Evolutionary conservation across 352 stramenopile genomes (phyloP).

Genomic region (Phytophthora boehmeriae): DNA sequence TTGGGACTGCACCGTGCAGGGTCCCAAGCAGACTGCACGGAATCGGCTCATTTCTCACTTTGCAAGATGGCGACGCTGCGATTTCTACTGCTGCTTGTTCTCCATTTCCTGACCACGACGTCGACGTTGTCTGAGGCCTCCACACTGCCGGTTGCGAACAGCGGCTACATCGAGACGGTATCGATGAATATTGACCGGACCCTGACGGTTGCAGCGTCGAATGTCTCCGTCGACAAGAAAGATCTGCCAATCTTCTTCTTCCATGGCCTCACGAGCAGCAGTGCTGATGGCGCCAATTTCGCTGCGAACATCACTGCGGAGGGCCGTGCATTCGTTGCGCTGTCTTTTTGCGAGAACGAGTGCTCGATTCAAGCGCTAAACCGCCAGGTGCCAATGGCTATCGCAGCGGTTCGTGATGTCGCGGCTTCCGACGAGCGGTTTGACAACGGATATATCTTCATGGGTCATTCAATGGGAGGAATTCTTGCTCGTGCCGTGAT

Average conservation of each 20-base stretch:
- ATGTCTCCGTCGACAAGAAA: background rate
- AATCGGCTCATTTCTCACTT: too few species aligned
- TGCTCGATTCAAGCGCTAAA: conserved; percentile 28
- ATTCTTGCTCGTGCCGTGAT: conserved; percentile 37
- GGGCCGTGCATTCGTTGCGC: conserved; percentile 25
- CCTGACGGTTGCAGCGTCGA: background rate
- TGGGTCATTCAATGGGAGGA: conserved; percentile 43
- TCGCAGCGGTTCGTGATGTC: conserved; percentile 33
- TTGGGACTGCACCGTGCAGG: too few species aligned
- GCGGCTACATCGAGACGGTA: background rate
- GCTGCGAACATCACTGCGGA: conserved; percentile 25
- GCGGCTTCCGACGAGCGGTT: conserved; percentile 4
- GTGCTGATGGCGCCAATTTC: conserved; percentile 10
- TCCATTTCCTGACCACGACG: too few species aligned
- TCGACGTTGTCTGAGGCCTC: too few species aligned
- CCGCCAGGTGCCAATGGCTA: conserved; percentile 31
- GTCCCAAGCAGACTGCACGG: too few species aligned
- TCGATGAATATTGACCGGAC: background rate
- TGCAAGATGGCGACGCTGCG: too few species aligned
- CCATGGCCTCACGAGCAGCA: conserved; percentile 31
- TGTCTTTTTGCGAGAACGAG: conserved; percentile 35
- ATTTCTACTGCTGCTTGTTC: too few species aligned
- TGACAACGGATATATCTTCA: conserved; percentile 38
- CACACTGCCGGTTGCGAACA: too few species aligned
- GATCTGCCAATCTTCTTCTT: conserved; percentile 43